These are phyloP conservation scores for Staphylotrichum longicolle DNA, from an alignment of 495 filamentous ascomycete species.

Conservation along the genomic window DNA sequence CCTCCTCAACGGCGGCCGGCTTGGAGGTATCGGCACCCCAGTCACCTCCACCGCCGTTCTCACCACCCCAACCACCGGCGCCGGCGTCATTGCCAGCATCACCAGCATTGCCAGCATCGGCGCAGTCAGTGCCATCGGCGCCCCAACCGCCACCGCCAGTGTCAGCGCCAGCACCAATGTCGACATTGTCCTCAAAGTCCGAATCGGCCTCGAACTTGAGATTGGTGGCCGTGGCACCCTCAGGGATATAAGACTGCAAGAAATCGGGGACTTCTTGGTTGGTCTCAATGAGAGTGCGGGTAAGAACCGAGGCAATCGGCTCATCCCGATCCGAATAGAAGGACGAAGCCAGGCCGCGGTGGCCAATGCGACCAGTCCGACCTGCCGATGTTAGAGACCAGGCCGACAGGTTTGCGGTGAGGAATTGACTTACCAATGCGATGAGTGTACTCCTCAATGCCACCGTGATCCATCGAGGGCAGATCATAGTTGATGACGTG, in stretches of 20 bases:
- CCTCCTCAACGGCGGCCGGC: not conserved
- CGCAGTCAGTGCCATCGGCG: not conserved
- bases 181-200: constrained; percentile 50
- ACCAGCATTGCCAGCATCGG: not conserved
- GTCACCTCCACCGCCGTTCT: not conserved
- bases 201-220: constrained; percentile 63
- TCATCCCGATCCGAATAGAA: constrained; percentile 74
- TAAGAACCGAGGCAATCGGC: constrained; percentile 64
- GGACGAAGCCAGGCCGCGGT: constrained; percentile 79
- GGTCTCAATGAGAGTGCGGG: constrained; percentile 76
- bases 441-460: constrained; percentile 90
- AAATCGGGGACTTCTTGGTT: constrained; percentile 80
- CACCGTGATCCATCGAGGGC: constrained; percentile 66
- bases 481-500: constrained; percentile 94
- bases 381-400: constrained; percentile 51
- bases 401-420: not conserved
- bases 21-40: constrained; percentile 1
- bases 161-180: constrained; percentile 6
- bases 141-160: constrained; percentile 20
- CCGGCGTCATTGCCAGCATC: not conserved
- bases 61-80: not conserved
- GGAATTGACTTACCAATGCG: constrained; percentile 68
- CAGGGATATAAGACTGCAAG: constrained; percentile 60
- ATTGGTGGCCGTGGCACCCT: constrained; percentile 42
- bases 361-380: constrained; percentile 91